A percentile compares a stretch with the other conserved stretches of the same genome.
Conservation (phyloP, 352 stramenopile genomes). For the Globisporangium paroecandrum region DNA sequence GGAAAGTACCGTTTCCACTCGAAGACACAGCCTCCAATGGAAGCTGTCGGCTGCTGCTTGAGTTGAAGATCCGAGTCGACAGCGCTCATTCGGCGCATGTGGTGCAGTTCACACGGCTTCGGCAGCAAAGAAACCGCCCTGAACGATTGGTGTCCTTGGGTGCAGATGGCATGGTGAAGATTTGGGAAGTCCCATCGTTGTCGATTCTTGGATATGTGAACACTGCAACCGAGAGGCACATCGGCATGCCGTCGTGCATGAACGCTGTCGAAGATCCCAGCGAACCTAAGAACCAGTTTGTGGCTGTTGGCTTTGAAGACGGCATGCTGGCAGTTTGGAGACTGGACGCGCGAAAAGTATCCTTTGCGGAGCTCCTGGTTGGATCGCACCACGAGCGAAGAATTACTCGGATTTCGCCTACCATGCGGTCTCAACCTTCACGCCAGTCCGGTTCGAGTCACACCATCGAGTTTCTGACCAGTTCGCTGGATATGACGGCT, state of each 20-base stretch:
- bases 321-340: slow-evolving; percentile 43
- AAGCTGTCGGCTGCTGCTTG: slow-evolving; percentile 16
- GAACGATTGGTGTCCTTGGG: slow-evolving; percentile 36
- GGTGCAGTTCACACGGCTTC: slow-evolving; percentile 28
- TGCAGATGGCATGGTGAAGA: slow-evolving; percentile 56
- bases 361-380: slow-evolving; percentile 28
- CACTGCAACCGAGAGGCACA: slow-evolving; percentile 23
- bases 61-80: slow-evolving; percentile 21
- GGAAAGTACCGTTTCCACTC: slow-evolving; percentile 15
- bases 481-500: slow-evolving; percentile 63
- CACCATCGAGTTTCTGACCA: slow-evolving; percentile 32
- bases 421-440: background rate
- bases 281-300: background rate
- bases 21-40: background rate
- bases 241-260: slow-evolving; percentile 39
- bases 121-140: background rate
- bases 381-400: slow-evolving; percentile 38
- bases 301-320: slow-evolving; percentile 56
- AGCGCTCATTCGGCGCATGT: slow-evolving; percentile 50
- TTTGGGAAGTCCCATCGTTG: slow-evolving; percentile 45
- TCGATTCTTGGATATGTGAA: slow-evolving; percentile 41
- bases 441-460: background rate
- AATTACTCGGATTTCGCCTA: slow-evolving; percentile 30
- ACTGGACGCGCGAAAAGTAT: slow-evolving; percentile 12
- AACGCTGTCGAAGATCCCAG: slow-evolving; percentile 16